These are phyloP conservation scores for Globisporangium spinosum DNA, from an alignment of 352 stramenopile species.

Conservation along the genomic window DNA sequence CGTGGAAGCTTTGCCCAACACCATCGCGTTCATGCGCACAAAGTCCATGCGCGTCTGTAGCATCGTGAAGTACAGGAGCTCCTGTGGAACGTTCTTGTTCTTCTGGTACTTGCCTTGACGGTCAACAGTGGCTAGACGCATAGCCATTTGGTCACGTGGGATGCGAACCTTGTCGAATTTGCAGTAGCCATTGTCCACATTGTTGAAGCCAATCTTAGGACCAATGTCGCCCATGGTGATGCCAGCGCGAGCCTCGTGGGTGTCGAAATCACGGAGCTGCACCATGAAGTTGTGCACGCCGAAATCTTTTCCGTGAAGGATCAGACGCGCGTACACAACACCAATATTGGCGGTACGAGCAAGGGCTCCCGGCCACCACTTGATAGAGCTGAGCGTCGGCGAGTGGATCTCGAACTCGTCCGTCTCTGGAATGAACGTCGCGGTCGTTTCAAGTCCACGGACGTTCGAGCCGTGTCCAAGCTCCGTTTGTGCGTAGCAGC, in stretches of 20 bases:
- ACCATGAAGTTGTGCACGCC: constrained; percentile 97
- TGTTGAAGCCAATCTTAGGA: constrained; percentile 28
- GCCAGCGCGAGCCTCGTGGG: constrained; percentile 43
- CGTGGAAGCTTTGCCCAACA: constrained; percentile 70
- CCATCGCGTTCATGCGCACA: not conserved
- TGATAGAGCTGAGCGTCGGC: constrained; percentile 92
- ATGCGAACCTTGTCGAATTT: not conserved
- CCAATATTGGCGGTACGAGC: constrained; percentile 93
- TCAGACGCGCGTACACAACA: constrained; percentile 83
- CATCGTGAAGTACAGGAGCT: not conserved
- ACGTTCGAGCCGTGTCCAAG: constrained; percentile 88
- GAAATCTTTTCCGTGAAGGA: constrained; percentile 77
- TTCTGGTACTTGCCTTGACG: not conserved
- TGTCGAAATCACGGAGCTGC: constrained; percentile 89
- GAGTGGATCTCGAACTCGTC: constrained; percentile 95
- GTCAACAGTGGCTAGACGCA: not conserved
- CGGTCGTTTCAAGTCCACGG: constrained; percentile 92
- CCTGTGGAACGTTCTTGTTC: not conserved
- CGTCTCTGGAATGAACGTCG: constrained; percentile 86
- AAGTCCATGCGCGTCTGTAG: not conserved
- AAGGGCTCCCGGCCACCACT: constrained; percentile 95
- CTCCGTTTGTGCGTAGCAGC: constrained; percentile 88
- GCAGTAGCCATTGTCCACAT: not conserved
- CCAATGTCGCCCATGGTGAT: constrained; percentile 65
- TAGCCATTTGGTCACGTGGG: not conserved